Percentiles rank a stretch among this genome's conserved stretches.
Conservation (phyloP, 768 basidiomycete genomes). For the Cyclocybe aegerita region DNA sequence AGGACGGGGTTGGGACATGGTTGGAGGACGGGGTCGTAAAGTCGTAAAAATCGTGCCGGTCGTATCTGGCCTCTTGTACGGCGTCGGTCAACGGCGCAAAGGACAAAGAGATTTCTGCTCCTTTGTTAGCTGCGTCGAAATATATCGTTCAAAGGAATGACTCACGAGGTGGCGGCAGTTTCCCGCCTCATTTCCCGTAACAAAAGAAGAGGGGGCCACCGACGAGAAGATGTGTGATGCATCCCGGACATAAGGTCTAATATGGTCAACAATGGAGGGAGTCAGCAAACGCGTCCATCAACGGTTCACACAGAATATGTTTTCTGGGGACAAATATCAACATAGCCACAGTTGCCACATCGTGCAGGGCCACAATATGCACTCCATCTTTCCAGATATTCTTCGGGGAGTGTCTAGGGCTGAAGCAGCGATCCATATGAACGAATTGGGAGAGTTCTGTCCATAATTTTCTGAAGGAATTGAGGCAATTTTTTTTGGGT, state of each 20-base stretch:
- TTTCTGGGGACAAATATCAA: constrained; percentile 7
- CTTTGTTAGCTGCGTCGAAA: not conserved
- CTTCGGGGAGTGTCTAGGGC: no score
- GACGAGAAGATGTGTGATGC: no score
- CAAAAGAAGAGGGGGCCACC: no score
- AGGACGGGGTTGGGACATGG: constrained; percentile 28
- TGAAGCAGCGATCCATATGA: no score
- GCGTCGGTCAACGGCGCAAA: constrained; percentile 10
- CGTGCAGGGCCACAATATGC: no score
- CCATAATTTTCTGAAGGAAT: no score
- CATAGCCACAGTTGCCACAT: not conserved
- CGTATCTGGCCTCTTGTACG: not conserved
- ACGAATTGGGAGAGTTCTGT: no score
- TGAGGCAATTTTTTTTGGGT: no score
- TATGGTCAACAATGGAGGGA: constrained; percentile 4
- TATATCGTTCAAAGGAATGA: no score
- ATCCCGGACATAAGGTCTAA: not conserved
- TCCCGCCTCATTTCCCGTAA: no score
- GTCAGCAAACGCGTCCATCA: not conserved
- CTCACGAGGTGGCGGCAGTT: no score
- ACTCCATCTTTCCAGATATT: no score
- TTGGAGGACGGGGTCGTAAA: not conserved
- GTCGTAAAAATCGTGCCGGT: not conserved
- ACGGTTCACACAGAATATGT: not conserved
- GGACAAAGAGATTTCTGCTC: not conserved